phyloP scores from a whole-genome alignment of 148 eudicot species.

The Rhododendron williamsianum region DNA sequence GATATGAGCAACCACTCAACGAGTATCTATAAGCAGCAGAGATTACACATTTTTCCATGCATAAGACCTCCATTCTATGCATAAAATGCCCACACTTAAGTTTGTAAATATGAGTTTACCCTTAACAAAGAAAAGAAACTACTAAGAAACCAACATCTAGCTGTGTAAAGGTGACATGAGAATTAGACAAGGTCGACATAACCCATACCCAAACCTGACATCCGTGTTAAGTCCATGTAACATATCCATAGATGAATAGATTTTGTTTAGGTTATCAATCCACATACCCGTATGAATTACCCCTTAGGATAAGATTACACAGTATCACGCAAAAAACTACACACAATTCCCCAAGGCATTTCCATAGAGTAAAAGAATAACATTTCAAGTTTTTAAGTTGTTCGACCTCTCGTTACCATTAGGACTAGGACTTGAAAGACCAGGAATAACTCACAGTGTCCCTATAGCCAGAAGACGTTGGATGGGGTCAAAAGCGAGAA shows the following conservation, averaged over 20 bases:
- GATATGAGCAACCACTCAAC: background rate
- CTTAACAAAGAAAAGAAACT: background rate
- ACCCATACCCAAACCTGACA: background rate
- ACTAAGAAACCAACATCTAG: background rate
- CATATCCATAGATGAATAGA: background rate
- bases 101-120: background rate
- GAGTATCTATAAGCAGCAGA: background rate
- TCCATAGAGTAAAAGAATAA: background rate
- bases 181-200: background rate
- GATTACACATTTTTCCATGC: background rate
- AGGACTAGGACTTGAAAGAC: background rate
- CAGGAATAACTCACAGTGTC: slow-evolving; percentile 62
- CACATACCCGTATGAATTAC: background rate
- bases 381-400: background rate
- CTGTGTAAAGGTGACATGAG: background rate
- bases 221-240: background rate
- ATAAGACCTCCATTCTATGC: background rate
- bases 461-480: slow-evolving; percentile 88
- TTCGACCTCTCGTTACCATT: background rate
- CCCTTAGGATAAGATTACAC: background rate
- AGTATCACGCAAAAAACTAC: background rate
- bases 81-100: background rate
- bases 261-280: background rate
- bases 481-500: slow-evolving; percentile 78
- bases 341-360: background rate